Conservation (phyloP, 1,284 basidiomycete genomes). For the Schizophyllum amplum region DNA sequence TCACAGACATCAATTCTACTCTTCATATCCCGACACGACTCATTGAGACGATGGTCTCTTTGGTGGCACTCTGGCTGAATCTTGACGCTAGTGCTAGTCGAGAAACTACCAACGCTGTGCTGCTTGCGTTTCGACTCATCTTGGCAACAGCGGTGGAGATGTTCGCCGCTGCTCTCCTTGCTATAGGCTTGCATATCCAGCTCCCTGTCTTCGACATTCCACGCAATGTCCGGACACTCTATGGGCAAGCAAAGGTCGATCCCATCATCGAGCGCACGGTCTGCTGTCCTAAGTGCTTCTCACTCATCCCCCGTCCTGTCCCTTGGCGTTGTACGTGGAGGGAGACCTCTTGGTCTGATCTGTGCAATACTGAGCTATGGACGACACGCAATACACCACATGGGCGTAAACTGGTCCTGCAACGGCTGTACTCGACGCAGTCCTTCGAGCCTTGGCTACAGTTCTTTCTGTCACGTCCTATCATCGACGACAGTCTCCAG, state of each 20-base stretch:
- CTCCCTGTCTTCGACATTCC: slow-evolving; percentile 1
- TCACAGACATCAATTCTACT: no score
- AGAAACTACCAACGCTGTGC: no score
- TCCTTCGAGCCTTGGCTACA: slow-evolving; percentile 23
- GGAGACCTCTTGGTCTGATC: slow-evolving; percentile 7
- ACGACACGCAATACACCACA: slow-evolving; percentile 8
- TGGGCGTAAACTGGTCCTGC: slow-evolving; percentile 17
- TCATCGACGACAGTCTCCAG: slow-evolving; percentile 22
- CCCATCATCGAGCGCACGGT: slow-evolving; percentile 16
- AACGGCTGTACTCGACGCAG: slow-evolving; percentile 20
- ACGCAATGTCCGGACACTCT: slow-evolving; percentile 1
- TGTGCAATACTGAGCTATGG: slow-evolving; percentile 17
- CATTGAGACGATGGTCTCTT: no score
- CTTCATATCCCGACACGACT: no score
- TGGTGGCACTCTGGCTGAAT: no score
- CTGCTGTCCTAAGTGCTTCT: slow-evolving; percentile 22
- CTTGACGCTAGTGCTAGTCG: no score
- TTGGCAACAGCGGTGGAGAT: no score
- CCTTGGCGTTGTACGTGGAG: slow-evolving; percentile 10
- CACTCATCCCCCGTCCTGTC: slow-evolving; percentile 9
- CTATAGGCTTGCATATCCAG: background rate
- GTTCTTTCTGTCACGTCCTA: slow-evolving; percentile 20
- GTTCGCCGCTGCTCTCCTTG: no score
- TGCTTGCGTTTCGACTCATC: no score
- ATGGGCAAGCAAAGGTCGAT: slow-evolving; percentile 7